Base-by-base conservation (phyloP, 306 rosid genomes). In the Rubus parviflorus region DNA sequence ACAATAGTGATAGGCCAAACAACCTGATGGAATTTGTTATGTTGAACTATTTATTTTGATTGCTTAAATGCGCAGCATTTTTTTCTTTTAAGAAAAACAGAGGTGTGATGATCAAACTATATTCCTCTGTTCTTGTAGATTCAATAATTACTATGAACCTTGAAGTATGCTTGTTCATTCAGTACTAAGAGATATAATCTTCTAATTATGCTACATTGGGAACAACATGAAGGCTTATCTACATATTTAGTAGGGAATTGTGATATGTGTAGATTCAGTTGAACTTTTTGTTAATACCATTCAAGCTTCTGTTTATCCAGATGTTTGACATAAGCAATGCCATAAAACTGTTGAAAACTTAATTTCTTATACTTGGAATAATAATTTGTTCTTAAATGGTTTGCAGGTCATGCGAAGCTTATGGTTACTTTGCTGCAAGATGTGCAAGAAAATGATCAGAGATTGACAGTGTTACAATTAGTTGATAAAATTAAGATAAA, bases 381-480 rank as follows among this genome's bases (percentile, higher is more conserved):
- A 37, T 51, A 62, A 37, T 72, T 35, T 13, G 12, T 22, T 76
- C 17, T 15, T 42, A 35, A 23, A 67, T 85, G 51, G 37, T 81
- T 84, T 92, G 67, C 88, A 94, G 98, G 96, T 75, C 87, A 86
- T 83, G 97, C 93, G 1, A 87, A 88, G 82, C 77, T 84, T 80
- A 83, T 90, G 67, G 75, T 94, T 87, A 90, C 97, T 60, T 80
- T 94, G 65, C 79, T 94, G 86, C 92, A 89, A 89, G 94, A 88
- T 81, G 42, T 88, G 40, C 94, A 89, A 82, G 83, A 80, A 48
- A 90, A 83, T 81, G 93, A 87, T 77, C 96, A 89, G 82, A 90
- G 92, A 77, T 70, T 92, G 83, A 94, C 98, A 23, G 87, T 94
- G 92, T 83, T 92, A 83, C 97, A 94, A 76, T 88, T 94, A 57